A percentile compares a stretch with the other conserved stretches of the same genome.
phyloP scores from a whole-genome alignment of 352 stramenopile species.

The Albugo laibachii region DNA sequence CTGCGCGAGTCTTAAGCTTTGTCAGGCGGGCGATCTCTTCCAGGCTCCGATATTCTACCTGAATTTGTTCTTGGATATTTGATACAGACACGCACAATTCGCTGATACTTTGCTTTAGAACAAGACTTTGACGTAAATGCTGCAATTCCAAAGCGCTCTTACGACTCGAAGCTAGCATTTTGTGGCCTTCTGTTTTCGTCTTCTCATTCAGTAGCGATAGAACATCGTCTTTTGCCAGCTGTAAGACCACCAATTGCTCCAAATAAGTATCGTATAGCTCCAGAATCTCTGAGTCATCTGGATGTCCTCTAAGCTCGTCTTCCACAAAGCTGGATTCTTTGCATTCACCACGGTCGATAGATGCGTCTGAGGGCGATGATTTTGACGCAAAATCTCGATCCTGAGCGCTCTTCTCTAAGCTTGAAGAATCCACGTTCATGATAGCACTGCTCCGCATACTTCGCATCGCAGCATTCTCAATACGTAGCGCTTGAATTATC shows the following conservation, averaged over 20 bases:
- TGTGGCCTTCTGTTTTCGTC: slow-evolving; percentile 30
- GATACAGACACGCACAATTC: slow-evolving; percentile 40
- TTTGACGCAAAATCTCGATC: neutral
- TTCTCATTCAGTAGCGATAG: slow-evolving; percentile 32
- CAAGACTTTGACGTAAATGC: slow-evolving; percentile 52
- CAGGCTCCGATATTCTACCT: slow-evolving; percentile 24
- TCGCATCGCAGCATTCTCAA: slow-evolving; percentile 33
- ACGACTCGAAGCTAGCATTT: slow-evolving; percentile 26
- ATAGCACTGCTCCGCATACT: slow-evolving; percentile 10
- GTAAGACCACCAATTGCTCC: slow-evolving; percentile 11
- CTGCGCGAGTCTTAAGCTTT: slow-evolving; percentile 41
- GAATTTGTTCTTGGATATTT: slow-evolving; percentile 39
- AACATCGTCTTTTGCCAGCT: no score
- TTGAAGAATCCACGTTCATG: no score
- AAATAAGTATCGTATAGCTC: slow-evolving; percentile 31
- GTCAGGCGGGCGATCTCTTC: slow-evolving; percentile 48
- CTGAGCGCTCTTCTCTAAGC: no score
- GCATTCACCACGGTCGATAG: no score
- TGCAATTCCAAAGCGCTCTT: slow-evolving; percentile 67
- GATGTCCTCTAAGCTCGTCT: neutral
- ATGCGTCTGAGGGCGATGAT: no score
- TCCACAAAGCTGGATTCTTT: no score
- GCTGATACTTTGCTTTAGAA: slow-evolving; percentile 50
- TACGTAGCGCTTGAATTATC: slow-evolving; percentile 27
- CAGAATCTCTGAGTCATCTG: slow-evolving; percentile 1